Evolutionary conservation across 2,329 filamentous ascomycete species (phyloP), one percentile per base, ranked within the genome.

Genomic region (Thielaviopsis populi): DNA sequence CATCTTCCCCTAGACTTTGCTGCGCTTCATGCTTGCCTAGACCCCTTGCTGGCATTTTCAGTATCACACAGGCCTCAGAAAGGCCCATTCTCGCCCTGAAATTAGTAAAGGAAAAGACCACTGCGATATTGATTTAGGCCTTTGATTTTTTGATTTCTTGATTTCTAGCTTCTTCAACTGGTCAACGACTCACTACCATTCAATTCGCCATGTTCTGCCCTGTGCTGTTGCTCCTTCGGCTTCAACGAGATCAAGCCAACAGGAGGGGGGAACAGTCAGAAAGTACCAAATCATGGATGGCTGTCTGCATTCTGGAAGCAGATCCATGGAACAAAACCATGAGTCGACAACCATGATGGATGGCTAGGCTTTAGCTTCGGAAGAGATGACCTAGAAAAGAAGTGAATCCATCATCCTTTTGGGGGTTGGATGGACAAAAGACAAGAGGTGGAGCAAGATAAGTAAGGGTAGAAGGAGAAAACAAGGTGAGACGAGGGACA

Each of bases 381-480:
- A 56, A 56, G 53, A 56, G n/a, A 56, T 37, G n/a, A 17, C 53
- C 53, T n/a, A 33, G 13, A 37, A n/a, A 56, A 56, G 53, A 30
- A 56, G 22, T 37, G 24, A 27, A 56, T 56, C 24, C 53, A 6
- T 13, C 17, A 8, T 15, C 53, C 8, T 3, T 33, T 33, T n/a
- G 53, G 53, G 53, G 33, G 53, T 56, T 56, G 53, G 53, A 13
- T 27, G 37, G 27, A 56, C 53, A 56, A 56, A 56, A 56, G 53
- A 27, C 27, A n/a, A n/a, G n/a, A n/a, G n/a, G n/a, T n/a, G n/a
- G n/a, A n/a, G 53, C 53, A 56, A 56, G 53, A 56, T 56, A 56
- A 56, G 53, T 15, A 46, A 2, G n/a, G 42, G 15, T n/a, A n/a
- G 41, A n/a, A 13, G 15, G 42, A 46, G 15, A 46, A 3, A 19